Base-by-base conservation (phyloP, 2,329 filamentous ascomycete genomes). In the Zelopaecilomyces penicillatus region DNA sequence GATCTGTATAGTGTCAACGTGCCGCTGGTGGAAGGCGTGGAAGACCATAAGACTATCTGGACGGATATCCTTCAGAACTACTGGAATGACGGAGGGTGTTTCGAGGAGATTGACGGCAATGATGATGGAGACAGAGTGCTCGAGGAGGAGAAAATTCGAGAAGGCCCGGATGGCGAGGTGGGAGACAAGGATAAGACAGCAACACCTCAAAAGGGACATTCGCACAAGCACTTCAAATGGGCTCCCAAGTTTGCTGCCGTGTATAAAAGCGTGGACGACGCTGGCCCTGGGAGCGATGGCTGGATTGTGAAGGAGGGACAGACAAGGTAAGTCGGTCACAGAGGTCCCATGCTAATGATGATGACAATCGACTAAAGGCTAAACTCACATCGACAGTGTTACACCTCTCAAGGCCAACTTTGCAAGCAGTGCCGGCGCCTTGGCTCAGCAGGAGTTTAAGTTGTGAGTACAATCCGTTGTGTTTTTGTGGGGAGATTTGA, bases 1-100 rank as follows among this genome's bases (percentile, higher is more conserved):
- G 87, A 95, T 59, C 67, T 97, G n/a, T 97, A 95, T 64, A 85
- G 78, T 39, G 82, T 97, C 54, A 97, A 97, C 59, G 84, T 97
- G 6, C 91, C 93, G 19, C 70, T 97, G 8, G 75, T 93, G 10
- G 82, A 86, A 48, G 83, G 81, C 5, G 79, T 96, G 1, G 83
- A 83, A 53, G 61, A 69, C 12, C 74, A 76, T 43, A 88, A 86
- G 66, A 80, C 90, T 4, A 57, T 93, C n/a, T 95, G 82, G 68
- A 91, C 93, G 3, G 70, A 80, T 49, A 85, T 96, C 75, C 68
- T 97, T 57, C 87, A 95, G 66, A 98, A 97, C 63, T 82, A 84
- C 59, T 98, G 93, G 93, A 73, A 71, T 19, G 74, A 76, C n/a
- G 87, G 85, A 4, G 86, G 85, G 46, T 95, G 88, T 59, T 97